Percentiles rank a stretch among this genome's conserved stretches.
These are phyloP conservation scores for Xylaria castorea DNA, from an alignment of 495 filamentous ascomycete species.

Conservation along the genomic window DNA sequence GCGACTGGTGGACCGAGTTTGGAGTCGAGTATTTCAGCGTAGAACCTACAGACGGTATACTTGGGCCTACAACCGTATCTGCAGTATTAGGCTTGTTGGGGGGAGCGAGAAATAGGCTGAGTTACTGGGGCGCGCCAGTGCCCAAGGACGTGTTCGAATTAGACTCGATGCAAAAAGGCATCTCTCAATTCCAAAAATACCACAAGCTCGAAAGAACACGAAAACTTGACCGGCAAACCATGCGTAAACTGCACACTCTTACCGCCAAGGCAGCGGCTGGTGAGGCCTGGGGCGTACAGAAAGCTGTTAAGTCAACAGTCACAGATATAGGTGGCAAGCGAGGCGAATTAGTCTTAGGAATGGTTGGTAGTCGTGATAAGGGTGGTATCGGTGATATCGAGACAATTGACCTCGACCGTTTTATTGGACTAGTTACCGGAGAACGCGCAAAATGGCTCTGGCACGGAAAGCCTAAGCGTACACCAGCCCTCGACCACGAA, in stretches of 20 bases:
- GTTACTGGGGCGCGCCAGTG: slow-evolving; percentile 79
- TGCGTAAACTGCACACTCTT: slow-evolving; percentile 77
- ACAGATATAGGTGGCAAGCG: slow-evolving; percentile 95
- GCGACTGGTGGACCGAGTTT: slow-evolving; percentile 96
- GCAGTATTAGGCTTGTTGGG: slow-evolving; percentile 86
- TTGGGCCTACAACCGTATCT: slow-evolving; percentile 91
- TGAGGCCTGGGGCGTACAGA: slow-evolving; percentile 75
- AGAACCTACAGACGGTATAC: slow-evolving; percentile 88
- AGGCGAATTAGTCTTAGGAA: slow-evolving; percentile 90
- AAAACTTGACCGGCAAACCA: slow-evolving; percentile 80
- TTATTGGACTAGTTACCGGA: slow-evolving; percentile 76
- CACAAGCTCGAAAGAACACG: slow-evolving; percentile 80
- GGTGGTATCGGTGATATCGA: slow-evolving; percentile 90
- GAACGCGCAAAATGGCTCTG: slow-evolving; percentile 91
- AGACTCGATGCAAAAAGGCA: slow-evolving; percentile 77
- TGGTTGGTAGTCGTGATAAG: slow-evolving; percentile 88
- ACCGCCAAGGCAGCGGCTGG: slow-evolving; percentile 89
- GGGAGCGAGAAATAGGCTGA: slow-evolving; percentile 87
- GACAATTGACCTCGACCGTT: slow-evolving; percentile 85
- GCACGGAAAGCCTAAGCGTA: slow-evolving; percentile 78
- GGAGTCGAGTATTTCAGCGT: slow-evolving; percentile 88
- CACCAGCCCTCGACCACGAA: slow-evolving; percentile 58
- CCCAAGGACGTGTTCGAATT: slow-evolving; percentile 94
- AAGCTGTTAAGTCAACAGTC: slow-evolving; percentile 93
- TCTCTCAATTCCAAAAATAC: slow-evolving; percentile 86